Evolutionary conservation across 1,284 basidiomycete species (phyloP).

Genomic region (Tilletia indica): DNA sequence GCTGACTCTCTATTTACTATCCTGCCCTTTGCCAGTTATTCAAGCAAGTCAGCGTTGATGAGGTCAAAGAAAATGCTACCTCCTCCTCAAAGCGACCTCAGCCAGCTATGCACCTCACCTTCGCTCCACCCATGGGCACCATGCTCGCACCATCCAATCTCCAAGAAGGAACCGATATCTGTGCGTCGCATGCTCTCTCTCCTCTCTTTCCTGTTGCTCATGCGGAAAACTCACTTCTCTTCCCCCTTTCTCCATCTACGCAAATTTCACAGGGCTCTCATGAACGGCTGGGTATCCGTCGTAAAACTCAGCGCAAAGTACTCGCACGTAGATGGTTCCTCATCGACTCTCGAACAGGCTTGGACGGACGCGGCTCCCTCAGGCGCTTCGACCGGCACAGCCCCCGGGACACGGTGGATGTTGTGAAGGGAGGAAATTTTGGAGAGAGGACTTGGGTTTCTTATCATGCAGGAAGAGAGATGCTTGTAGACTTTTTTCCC

Average conservation of each 20-base stretch:
- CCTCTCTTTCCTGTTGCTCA: no score
- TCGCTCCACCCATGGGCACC: conserved; percentile 45
- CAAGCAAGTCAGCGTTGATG: conserved; percentile 14
- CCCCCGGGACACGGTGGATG: conserved; percentile 10
- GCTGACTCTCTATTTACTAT: conserved; percentile 19
- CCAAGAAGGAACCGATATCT: conserved; percentile 43
- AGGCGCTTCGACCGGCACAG: not conserved
- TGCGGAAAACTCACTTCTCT: not conserved
- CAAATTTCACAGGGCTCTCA: conserved; percentile 33
- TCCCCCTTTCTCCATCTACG: not conserved
- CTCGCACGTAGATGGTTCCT: not conserved
- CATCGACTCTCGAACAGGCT: conserved; percentile 4
- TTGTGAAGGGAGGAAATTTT: not conserved
- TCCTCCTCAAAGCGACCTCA: conserved; percentile 26
- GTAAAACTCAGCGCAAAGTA: conserved; percentile 31
- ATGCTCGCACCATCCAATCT: conserved; percentile 38
- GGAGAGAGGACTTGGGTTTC: no score
- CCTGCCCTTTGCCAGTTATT: conserved; percentile 16
- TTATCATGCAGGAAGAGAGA: no score
- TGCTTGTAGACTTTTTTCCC: no score
- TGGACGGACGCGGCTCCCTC: not conserved
- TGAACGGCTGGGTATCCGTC: conserved; percentile 45
- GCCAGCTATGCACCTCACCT: conserved; percentile 36
- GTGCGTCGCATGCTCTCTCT: conserved; percentile 12
- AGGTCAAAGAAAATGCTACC: not conserved